These are phyloP conservation scores for Didymella pinodella DNA, from an alignment of 2,329 filamentous ascomycete species.

Conservation along the genomic window DNA sequence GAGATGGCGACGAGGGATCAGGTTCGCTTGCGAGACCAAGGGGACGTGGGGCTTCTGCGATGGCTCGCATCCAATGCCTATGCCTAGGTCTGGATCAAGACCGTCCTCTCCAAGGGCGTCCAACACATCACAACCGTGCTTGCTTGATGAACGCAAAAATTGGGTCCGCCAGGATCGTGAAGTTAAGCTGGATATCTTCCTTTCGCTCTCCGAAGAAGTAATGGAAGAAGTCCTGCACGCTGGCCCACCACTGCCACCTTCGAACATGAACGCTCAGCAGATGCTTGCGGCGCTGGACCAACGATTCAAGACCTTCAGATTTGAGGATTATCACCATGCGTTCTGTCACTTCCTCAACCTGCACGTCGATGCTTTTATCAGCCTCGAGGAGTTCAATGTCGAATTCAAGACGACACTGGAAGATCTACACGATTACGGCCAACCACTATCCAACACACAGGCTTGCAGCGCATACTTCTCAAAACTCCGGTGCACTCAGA, in stretches of 20 bases:
- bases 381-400: slow-evolving; percentile 45
- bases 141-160: slow-evolving; percentile 46
- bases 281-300: slow-evolving; percentile 45
- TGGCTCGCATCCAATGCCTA: slow-evolving; percentile 44
- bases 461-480: slow-evolving; percentile 51
- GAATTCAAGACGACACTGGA: slow-evolving; percentile 45
- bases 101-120: slow-evolving; percentile 28
- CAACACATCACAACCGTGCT: slow-evolving; percentile 37
- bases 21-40: slow-evolving; percentile 42
- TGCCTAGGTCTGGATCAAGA: slow-evolving; percentile 41
- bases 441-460: slow-evolving; percentile 45
- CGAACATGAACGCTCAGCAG: slow-evolving; percentile 41
- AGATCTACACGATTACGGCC: slow-evolving; percentile 46
- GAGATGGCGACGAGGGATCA: slow-evolving; percentile 45
- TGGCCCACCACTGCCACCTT: slow-evolving; percentile 45
- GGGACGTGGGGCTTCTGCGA: slow-evolving; percentile 47
- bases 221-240: slow-evolving; percentile 50
- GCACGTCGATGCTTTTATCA: slow-evolving; percentile 46
- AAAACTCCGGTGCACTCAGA: slow-evolving; percentile 49
- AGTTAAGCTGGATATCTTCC: slow-evolving; percentile 49
- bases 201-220: slow-evolving; percentile 48
- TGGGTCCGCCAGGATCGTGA: slow-evolving; percentile 49
- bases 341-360: slow-evolving; percentile 51
- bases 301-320: slow-evolving; percentile 40
- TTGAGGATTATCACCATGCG: slow-evolving; percentile 48